phyloP scores from a whole-genome alignment of 257 asterid species.

The Linaria vulgaris region DNA sequence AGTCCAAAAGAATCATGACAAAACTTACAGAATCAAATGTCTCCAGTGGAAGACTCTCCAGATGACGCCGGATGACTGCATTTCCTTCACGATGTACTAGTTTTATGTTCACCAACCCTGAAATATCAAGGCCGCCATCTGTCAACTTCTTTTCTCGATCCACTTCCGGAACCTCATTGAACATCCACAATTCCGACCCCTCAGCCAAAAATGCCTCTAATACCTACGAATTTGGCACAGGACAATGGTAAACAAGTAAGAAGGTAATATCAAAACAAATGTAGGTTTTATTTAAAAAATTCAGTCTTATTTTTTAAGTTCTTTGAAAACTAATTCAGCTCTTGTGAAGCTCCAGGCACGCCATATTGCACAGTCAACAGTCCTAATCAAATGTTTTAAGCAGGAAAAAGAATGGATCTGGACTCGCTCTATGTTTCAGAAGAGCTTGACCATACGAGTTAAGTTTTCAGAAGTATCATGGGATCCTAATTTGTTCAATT shows the following conservation, averaged over 20 bases:
- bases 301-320: too few relatives aligned
- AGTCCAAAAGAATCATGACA: constrained; percentile 23
- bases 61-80: constrained; percentile 92
- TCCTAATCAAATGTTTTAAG: too few relatives aligned
- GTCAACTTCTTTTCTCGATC: constrained; percentile 75
- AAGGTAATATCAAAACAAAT: constrained; percentile 5
- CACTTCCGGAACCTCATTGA: constrained; percentile 82
- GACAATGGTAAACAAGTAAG: constrained; percentile 17
- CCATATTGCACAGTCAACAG: too few relatives aligned
- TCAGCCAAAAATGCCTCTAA: constrained; percentile 86
- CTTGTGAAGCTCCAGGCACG: too few relatives aligned
- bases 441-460: too few relatives aligned
- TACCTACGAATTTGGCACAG: constrained; percentile 46
- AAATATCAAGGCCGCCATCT: constrained; percentile 92
- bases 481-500: too few relatives aligned
- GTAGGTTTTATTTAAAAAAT: too few relatives aligned
- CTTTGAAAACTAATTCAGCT: too few relatives aligned
- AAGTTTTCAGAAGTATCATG: too few relatives aligned
- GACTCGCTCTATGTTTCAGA: too few relatives aligned
- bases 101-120: constrained; percentile 73
- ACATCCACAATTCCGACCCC: constrained; percentile 95
- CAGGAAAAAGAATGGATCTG: too few relatives aligned
- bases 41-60: constrained; percentile 89
- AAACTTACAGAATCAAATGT: constrained; percentile 96
- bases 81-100: constrained; percentile 88